These are phyloP conservation scores for Penicillium robsamsonii DNA, from an alignment of 495 filamentous ascomycete species.

Conservation along the genomic window DNA sequence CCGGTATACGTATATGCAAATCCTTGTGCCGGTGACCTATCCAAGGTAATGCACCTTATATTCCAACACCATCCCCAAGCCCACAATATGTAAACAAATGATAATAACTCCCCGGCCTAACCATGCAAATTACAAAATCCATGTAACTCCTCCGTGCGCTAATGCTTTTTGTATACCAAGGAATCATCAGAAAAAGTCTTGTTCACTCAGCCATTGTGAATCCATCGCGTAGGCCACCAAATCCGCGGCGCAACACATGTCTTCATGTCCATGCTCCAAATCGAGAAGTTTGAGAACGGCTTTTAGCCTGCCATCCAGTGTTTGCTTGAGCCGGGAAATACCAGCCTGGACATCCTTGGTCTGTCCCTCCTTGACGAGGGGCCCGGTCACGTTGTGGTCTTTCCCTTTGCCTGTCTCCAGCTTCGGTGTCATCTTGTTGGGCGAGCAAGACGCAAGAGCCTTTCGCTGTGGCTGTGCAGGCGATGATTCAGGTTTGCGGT, in stretches of 20 bases:
- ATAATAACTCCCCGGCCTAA: not conserved
- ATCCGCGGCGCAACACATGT: slow-evolving; percentile 52
- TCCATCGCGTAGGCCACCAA: slow-evolving; percentile 49
- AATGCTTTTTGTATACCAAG: slow-evolving; percentile 1
- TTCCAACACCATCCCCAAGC: not conserved
- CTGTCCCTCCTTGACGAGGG: slow-evolving; percentile 13
- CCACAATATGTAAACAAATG: slow-evolving; percentile 3
- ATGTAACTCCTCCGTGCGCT: not conserved
- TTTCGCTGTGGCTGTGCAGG: slow-evolving; percentile 21
- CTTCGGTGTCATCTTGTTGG: slow-evolving; percentile 29
- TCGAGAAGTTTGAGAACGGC: slow-evolving; percentile 39
- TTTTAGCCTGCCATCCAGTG: slow-evolving; percentile 34
- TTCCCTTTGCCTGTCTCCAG: slow-evolving; percentile 12
- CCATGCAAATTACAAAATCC: not conserved
- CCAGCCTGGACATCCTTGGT: slow-evolving; percentile 15
- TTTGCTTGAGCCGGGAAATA: slow-evolving; percentile 29
- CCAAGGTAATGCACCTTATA: not conserved
- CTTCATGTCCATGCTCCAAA: slow-evolving; percentile 40
- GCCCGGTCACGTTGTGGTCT: not conserved
- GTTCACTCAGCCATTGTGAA: slow-evolving; percentile 42
- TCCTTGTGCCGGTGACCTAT: not conserved
- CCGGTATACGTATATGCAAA: too few relatives aligned
- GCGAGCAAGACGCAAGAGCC: slow-evolving; percentile 39
- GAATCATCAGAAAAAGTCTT: slow-evolving; percentile 38
- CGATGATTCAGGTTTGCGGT: slow-evolving; percentile 28